Evolutionary conservation across 2,329 filamentous ascomycete genomes (phyloP), one percentile per base, ranked within the genome.

Genomic region (Blastomyces gilchristii): DNA sequence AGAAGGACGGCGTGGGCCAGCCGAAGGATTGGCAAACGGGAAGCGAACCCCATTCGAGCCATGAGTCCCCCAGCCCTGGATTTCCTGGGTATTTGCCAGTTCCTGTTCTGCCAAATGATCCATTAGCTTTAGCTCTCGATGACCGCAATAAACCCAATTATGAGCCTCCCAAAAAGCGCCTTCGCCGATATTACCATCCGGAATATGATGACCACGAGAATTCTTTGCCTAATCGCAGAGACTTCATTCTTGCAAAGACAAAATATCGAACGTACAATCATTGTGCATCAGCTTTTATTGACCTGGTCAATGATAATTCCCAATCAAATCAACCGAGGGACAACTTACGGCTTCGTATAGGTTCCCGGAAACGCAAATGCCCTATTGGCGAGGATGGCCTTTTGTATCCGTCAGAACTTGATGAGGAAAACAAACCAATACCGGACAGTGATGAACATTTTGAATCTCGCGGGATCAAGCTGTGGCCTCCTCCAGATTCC

Each of bases 231-330:
- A 61, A 56, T 0, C 70, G 71, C 28, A 73, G 69, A 16, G 77
- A 79, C 62, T 79, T 77, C 63, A 78, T 78, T 53, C 69, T 77
- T 2, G 76, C 75, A 18, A 76, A 75, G 63, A 79, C 77, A 0
- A 79, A 79, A 60, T 76, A 74, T 63, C 75, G 74, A 61, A 71
- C 72, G 31, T 79, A 79, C 65, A 73, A 78, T 50, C 70, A 73
- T 56, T 74, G 74, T 25, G 70, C 75, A 31, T 72, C 73, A 9
- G 71, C 75, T 12, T 79, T 78, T 64, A 62, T 79, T 31, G 78
- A 80, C 58, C 68, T 80, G 18, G 75, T 80, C 53, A 77, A 75
- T 39, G 77, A 79, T 28, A 37, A 25, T 28, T 22, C 54, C 62
- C 73, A 75, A 3, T 64, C 68, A 12, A 60, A 66, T 11, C 65